Evolutionary conservation across 163 green algal genomes (phyloP).

Genomic region (Chloromonas sp.): DNA sequence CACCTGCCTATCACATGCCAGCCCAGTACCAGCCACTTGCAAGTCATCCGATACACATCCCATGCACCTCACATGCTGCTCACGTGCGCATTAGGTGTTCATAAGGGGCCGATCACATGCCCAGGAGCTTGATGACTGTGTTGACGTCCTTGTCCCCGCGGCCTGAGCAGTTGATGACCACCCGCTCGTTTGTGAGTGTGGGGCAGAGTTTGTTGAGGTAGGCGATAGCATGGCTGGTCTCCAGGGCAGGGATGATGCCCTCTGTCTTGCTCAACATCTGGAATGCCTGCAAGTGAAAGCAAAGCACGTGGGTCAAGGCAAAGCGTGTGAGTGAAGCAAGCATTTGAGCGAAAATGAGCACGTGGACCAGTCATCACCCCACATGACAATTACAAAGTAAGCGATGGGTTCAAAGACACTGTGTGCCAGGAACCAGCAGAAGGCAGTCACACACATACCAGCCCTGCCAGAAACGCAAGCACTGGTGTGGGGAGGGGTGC

Average conservation of each 20-base stretch:
- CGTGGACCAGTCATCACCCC: not conserved
- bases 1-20: no score
- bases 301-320: not conserved
- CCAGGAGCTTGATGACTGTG: slow-evolving; percentile 64
- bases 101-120: not conserved
- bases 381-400: not conserved
- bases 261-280: slow-evolving; percentile 72
- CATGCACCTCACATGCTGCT: no score
- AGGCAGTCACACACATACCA: no score
- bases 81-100: no score
- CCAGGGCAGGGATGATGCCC: slow-evolving; percentile 97
- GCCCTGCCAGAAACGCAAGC: no score
- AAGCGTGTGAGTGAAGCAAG: not conserved
- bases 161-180: slow-evolving; percentile 90
- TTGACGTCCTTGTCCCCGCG: slow-evolving; percentile 98
- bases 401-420: not conserved
- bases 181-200: slow-evolving; percentile 58
- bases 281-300: slow-evolving; percentile 36
- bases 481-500: no score
- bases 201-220: slow-evolving; percentile 86
- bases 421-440: not conserved
- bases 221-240: slow-evolving; percentile 93
- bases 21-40: no score
- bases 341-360: not conserved
- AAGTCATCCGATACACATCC: no score